Evolutionary conservation across 129 eudicot species (phyloP), one percentile per base, ranked within the genome.

Genomic region (Flaveria sonorensis): DNA sequence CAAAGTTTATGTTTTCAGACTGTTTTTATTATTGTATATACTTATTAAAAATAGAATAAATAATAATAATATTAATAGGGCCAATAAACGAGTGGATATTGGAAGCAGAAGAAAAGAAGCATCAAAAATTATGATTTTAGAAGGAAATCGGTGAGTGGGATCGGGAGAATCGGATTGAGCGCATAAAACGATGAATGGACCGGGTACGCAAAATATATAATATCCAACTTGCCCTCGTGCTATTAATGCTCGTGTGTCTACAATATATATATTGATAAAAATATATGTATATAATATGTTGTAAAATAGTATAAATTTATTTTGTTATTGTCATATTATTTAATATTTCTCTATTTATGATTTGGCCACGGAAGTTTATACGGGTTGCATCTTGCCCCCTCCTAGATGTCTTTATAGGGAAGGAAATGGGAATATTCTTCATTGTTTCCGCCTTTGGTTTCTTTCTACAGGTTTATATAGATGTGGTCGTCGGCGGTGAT

Each of bases 161-260:
- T 43, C 75, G 23, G 46, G 70, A 42, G 72, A 60, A 79, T 70
- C 30, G 78, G 78, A 79, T 79, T 63, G 46, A 20, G 66, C 72
- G 26, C 55, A 71, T 23, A 11, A 62, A 70, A 71, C 67, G 57
- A 70, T 70, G 76, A 47, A 45, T 56, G 39, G 70, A 71, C 72
- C 56, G 76, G 65, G 59, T 51, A 72, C 78, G 59, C 73, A 72
- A 72, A 79, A 72, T n/a, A n/a, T n/a, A n/a, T n/a, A n/a, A 39
- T 65, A 16, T 26, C 67, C 78, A 79, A 79, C 72, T 71, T 79
- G 83, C 20, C 71, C 74, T 77, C 81, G 68, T 77, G 74, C 56
- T 64, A 20, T 76, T 63, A 63, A 30, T 30, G 69, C 69, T 63
- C 69, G 46, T 63, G 69, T 63, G 69, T 63, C 69, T 63, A 63